Evolutionary conservation across 306 rosid species (phyloP).

Genomic region (Macrotyloma uniflorum): DNA sequence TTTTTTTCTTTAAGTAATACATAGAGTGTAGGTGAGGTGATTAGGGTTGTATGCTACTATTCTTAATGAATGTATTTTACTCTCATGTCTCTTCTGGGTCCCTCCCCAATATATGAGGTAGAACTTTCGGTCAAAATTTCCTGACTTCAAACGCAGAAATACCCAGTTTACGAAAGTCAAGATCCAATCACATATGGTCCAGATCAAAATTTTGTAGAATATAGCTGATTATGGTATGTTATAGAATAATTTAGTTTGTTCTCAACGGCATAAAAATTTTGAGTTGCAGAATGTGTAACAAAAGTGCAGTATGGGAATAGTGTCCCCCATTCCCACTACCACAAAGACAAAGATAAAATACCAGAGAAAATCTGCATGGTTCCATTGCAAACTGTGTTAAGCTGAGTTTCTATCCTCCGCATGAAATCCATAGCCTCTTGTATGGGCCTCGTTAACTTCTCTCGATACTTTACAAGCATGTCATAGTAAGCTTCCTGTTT

Average conservation of each 20-base stretch:
- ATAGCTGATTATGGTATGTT: slow-evolving; percentile 3
- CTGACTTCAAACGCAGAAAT: slow-evolving; percentile 29
- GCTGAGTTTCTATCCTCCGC: slow-evolving; percentile 77
- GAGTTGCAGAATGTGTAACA: background rate
- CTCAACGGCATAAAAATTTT: background rate
- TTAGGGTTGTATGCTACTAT: slow-evolving; percentile 64
- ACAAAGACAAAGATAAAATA: slow-evolving; percentile 32
- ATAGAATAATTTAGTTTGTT: slow-evolving; percentile 2
- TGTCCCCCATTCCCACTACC: background rate
- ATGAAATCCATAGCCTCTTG: slow-evolving; percentile 98
- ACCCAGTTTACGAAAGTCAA: slow-evolving; percentile 42
- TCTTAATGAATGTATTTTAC: background rate
- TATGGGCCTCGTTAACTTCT: slow-evolving; percentile 86
- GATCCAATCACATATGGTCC: background rate
- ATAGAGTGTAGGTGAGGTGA: background rate
- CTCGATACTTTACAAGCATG: slow-evolving; percentile 89
- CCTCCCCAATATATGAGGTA: slow-evolving; percentile 20
- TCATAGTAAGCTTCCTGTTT: slow-evolving; percentile 91
- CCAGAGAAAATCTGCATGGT: slow-evolving; percentile 72
- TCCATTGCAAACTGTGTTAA: slow-evolving; percentile 67
- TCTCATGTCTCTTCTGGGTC: slow-evolving; percentile 28
- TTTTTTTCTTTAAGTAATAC: background rate
- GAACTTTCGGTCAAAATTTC: slow-evolving; percentile 49
- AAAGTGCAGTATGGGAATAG: background rate
- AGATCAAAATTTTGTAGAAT: background rate